phyloP scores from a whole-genome alignment of 2,329 filamentous ascomycete species.

The Fusarium tupiense region DNA sequence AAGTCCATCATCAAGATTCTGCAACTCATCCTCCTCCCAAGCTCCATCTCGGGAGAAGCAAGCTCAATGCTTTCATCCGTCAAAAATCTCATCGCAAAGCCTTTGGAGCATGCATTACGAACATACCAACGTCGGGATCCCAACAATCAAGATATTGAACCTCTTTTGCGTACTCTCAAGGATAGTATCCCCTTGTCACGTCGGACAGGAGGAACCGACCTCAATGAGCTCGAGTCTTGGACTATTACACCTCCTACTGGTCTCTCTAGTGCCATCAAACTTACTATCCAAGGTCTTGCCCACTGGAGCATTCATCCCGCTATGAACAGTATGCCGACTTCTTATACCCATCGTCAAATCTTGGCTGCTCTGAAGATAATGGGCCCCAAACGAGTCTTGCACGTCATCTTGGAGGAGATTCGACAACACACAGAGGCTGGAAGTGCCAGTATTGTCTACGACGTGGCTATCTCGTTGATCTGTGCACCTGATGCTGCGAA shows the following conservation, averaged over 20 bases:
- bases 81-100: constrained; percentile 75
- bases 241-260: constrained; percentile 65
- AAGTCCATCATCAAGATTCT: constrained; percentile 77
- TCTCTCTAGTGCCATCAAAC: constrained; percentile 65
- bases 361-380: constrained; percentile 69
- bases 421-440: constrained; percentile 68
- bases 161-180: constrained; percentile 72
- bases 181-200: constrained; percentile 67
- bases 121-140: constrained; percentile 74
- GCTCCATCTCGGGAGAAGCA: constrained; percentile 76
- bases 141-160: constrained; percentile 74
- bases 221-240: constrained; percentile 77
- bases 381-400: constrained; percentile 69
- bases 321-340: constrained; percentile 65
- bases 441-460: constrained; percentile 70
- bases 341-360: constrained; percentile 78
- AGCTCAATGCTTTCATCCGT: constrained; percentile 76
- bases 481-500: constrained; percentile 71
- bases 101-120: constrained; percentile 73
- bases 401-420: constrained; percentile 73
- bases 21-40: constrained; percentile 75
- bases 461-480: constrained; percentile 74
- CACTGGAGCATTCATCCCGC: constrained; percentile 72
- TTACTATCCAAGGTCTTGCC: constrained; percentile 70
- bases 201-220: constrained; percentile 69